Evolutionary conservation across 1,284 basidiomycete species (phyloP), one percentile per base, ranked within the genome.

Genomic region (Ganoderma lingzhi): DNA sequence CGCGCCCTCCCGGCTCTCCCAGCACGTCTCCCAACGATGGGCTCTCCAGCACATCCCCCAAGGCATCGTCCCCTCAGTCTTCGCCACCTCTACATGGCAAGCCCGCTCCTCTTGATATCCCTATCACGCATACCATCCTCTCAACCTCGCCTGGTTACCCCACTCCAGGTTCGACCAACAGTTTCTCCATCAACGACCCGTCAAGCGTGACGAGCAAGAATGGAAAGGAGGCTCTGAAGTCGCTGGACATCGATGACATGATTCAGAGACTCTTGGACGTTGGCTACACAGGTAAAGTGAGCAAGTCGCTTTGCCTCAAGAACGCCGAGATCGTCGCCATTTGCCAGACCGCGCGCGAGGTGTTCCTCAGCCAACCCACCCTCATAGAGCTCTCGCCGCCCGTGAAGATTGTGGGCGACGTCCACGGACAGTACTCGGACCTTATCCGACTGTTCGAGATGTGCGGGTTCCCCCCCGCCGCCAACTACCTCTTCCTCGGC

Each of bases 351-450:
- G 97, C 97, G 30, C 91, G 97, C 67, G 98, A 99, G 75, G 95
- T 99, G 64, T 97, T 99, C 80, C 90, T 99, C 73, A 92, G 89
- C 76, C 98, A 99, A 81, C 98, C 98, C 10, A 99, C 98, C 1
- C 90, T 99, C 71, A 95, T 99, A 79, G 98, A 99, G 83, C 89
- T 99, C 63, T 96, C 94, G 30, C 98, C 98, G 9, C 97, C 98
- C 12, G 98, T 99, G 77, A 99, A 99, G 88, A 99, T 99, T 74
- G 97, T 99, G 17, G 98, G 98, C 39, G 98, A 99, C 82, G 97
- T 99, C 3, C 98, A 99, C 80, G 98, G 98, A 5, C 97, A 98
- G 83, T 99, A 99, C 82, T 96, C 95, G 70, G 98, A 99, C 85
- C 90, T 99, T 77, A 97, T 99, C 76, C 92, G 98, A 66, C 84